Base-by-base conservation (phyloP, 2,329 filamentous ascomycete species). In the Sordariomycetes sp. region DNA sequence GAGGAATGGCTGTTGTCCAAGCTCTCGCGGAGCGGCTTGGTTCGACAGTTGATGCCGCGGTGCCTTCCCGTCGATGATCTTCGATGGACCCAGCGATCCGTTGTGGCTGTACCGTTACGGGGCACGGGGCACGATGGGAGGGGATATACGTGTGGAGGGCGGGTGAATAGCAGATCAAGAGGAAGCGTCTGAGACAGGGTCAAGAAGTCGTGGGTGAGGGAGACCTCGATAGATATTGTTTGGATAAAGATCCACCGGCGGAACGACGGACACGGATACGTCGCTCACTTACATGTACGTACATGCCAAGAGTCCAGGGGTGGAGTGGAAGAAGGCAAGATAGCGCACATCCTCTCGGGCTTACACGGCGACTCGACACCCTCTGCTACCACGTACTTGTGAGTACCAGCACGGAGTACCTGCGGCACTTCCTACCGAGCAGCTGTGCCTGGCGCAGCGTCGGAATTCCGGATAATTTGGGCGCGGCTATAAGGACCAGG, bases 241-340 rank as follows among this genome's bases (percentile, higher is more conserved):
- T 57, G 60, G 55, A 59, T 61, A 62, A 58, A 60, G 58, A 61
- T 60, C 59, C 60, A 59, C 61, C 52, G 60, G 55, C 57, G 60
- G 53, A 40, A 35, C 57, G 53, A 52, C 50, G 40, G 53, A 48
- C 28, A 54, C 51, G 54, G 40, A n/a, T 55, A 55, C 52, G 52
- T 53, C 50, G 52, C 32, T 52, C 52, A 59, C 57, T 54, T 50
- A 46, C 40, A 59, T 59, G 57, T 40, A 59, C 57, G 50, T 50
- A 46, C 40, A 59, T 59, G 57, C 57, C 57, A 59, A 59, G 57
- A 37, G 56, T n/a, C 32, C 56, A 53, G 55, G 46, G 46, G 46
- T 48, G n/a, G 12, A 4, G 2, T 20, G 22, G 46, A 22, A 12
- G 22, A 20, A 24, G 20, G 22, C 46, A 20, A 24, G n/a, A 12